Conservation (phyloP, 768 basidiomycete species). For the Amyloporia xantha region DNA sequence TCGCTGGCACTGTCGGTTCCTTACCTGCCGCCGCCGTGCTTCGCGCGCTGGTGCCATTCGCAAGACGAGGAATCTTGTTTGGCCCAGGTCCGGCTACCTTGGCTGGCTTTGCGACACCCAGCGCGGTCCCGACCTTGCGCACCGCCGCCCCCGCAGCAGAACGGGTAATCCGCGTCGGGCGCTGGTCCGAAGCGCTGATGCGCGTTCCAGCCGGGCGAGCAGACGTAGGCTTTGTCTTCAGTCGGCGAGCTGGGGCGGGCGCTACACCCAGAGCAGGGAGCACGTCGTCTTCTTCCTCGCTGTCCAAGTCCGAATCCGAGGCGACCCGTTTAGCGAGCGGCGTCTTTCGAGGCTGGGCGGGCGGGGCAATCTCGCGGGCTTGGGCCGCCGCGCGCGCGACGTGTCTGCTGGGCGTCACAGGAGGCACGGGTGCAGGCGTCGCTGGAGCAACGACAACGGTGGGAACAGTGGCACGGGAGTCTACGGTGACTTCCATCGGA, state of each 20-base stretch:
- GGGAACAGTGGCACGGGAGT: slow-evolving; percentile 30
- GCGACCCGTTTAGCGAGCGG: slow-evolving; percentile 69
- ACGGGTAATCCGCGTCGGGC: slow-evolving; percentile 67
- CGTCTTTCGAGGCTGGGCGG: slow-evolving; percentile 84
- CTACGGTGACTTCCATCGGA: slow-evolving; percentile 35
- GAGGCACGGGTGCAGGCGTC: slow-evolving; percentile 39
- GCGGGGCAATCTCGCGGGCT: slow-evolving; percentile 66
- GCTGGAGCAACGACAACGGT: slow-evolving; percentile 16
- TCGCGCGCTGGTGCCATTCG: slow-evolving; percentile 40
- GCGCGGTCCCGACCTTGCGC: slow-evolving; percentile 19
- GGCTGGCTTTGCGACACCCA: slow-evolving; percentile 18
- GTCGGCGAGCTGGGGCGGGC: slow-evolving; percentile 29
- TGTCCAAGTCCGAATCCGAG: slow-evolving; percentile 64
- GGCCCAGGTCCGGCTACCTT: slow-evolving; percentile 25
- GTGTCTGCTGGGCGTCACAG: slow-evolving; percentile 78
- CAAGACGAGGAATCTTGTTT: slow-evolving; percentile 35
- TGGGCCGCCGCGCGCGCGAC: slow-evolving; percentile 63
- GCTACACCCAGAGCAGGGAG: slow-evolving; percentile 56
- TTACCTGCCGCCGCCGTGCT: slow-evolving; percentile 38
- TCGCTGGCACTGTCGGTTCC: slow-evolving; percentile 28
- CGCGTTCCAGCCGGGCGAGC: slow-evolving; percentile 32
- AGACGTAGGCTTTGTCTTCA: slow-evolving; percentile 19
- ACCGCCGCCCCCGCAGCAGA: slow-evolving; percentile 49
- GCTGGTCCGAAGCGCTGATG: slow-evolving; percentile 62
- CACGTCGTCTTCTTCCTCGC: slow-evolving; percentile 49